phyloP scores from a whole-genome alignment of 371 early-diverging fungal species.

The Mortierella sp. region DNA sequence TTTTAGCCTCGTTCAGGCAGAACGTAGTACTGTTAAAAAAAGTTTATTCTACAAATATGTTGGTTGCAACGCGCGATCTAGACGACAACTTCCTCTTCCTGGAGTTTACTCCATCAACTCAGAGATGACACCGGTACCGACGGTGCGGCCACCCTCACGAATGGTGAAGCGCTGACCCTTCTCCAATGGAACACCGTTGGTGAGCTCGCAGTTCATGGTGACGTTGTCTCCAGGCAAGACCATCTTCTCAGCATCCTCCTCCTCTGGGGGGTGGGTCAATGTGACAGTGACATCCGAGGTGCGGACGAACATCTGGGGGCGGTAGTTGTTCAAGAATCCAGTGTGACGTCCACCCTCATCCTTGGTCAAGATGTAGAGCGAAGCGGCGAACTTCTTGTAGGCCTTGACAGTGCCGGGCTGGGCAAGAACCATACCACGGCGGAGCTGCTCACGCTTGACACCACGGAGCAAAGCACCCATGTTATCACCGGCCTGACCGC shows the following conservation, averaged over 20 bases:
- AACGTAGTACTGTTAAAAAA: background rate
- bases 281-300: constrained; percentile 95
- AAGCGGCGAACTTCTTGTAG: constrained; percentile 93
- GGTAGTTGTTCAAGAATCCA: constrained; percentile 96
- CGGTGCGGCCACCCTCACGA: constrained; percentile 98
- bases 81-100: background rate
- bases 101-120: constrained; percentile 67
- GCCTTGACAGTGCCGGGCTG: constrained; percentile 93
- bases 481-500: constrained; percentile 98
- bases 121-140: constrained; percentile 91
- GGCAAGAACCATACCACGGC: constrained; percentile 95
- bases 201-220: constrained; percentile 85
- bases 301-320: constrained; percentile 95
- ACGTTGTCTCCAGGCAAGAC: constrained; percentile 99
- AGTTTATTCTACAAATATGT: constrained; percentile 12
- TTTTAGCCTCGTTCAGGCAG: background rate
- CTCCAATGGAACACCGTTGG: constrained; percentile 89
- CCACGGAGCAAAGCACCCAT: constrained; percentile 98
- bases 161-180: constrained; percentile 96
- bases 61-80: background rate
- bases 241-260: constrained; percentile 91
- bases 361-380: constrained; percentile 95
- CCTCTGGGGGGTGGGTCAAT: constrained; percentile 87
- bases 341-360: constrained; percentile 99
- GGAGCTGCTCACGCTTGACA: constrained; percentile 96